Evolutionary conservation across 116 monocot species (phyloP).

Genomic region (Posidonia oceanica): DNA sequence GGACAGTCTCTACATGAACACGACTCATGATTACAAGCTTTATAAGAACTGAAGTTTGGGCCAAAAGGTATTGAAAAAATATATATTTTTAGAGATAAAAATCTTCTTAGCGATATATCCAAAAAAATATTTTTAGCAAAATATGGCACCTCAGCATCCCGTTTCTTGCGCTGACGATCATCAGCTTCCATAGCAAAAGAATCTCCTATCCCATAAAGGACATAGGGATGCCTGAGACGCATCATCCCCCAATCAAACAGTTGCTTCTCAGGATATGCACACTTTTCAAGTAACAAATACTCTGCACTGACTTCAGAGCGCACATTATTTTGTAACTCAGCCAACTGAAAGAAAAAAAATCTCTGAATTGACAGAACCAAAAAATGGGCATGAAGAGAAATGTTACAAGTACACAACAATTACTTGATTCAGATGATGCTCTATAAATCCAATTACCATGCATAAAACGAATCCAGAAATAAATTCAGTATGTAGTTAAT

Average conservation of each 20-base stretch:
- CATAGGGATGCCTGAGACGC: conserved; percentile 68
- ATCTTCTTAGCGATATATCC: too few species aligned
- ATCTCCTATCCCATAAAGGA: conserved; percentile 83
- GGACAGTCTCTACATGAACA: conserved; percentile 51
- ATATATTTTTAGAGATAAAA: too few species aligned
- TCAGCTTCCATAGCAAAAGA: conserved; percentile 68
- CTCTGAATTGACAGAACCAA: neutral
- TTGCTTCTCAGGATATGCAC: conserved; percentile 60
- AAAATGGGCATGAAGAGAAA: too few species aligned
- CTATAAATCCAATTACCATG: too few species aligned
- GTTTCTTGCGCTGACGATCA: conserved; percentile 77
- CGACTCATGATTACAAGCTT: neutral
- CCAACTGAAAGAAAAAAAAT: conserved; percentile 32
- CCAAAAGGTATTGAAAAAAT: too few species aligned
- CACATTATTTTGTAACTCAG: conserved; percentile 80
- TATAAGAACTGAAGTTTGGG: too few species aligned
- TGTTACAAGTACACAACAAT: too few species aligned
- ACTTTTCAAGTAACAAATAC: conserved; percentile 65
- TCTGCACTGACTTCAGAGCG: conserved; percentile 66
- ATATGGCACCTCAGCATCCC: conserved; percentile 69
- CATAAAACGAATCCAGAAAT: too few species aligned
- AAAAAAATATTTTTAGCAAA: neutral
- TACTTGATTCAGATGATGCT: too few species aligned
- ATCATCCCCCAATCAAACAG: conserved; percentile 99
- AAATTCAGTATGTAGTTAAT: too few species aligned